Evolutionary conservation across 1,284 basidiomycete species (phyloP).

Genomic region (Leccinum pachyderme): DNA sequence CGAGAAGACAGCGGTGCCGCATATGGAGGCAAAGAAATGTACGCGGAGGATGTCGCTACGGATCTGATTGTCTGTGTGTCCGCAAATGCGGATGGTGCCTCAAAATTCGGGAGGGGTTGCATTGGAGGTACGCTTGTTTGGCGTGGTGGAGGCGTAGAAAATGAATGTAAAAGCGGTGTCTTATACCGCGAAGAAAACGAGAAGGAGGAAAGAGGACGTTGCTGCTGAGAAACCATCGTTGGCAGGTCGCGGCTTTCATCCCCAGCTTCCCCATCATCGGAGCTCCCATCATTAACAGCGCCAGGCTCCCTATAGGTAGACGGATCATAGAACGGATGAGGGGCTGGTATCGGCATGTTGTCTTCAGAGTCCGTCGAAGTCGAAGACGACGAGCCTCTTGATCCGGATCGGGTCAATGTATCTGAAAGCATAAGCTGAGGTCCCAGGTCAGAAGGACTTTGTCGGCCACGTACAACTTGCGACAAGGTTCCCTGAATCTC

Average conservation of each 20-base stretch:
- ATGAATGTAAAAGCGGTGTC: conserved; percentile 67
- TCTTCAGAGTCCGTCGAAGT: conserved; percentile 54
- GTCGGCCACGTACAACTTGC: conserved; percentile 58
- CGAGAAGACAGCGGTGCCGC: conserved; percentile 40
- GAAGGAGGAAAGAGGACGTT: conserved; percentile 63
- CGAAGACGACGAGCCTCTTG: conserved; percentile 58
- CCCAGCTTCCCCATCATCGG: conserved; percentile 42
- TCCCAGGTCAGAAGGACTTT: neutral
- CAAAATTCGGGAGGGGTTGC: conserved; percentile 71
- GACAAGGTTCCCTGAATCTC: conserved; percentile 66
- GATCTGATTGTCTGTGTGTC: conserved; percentile 42
- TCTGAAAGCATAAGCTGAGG: conserved; percentile 17
- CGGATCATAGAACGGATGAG: conserved; percentile 13
- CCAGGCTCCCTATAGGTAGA: conserved; percentile 2
- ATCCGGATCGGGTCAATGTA: conserved; percentile 29
- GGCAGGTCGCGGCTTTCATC: conserved; percentile 51
- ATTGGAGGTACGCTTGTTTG: conserved; percentile 38
- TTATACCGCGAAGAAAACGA: conserved; percentile 68
- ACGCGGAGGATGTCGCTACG: conserved; percentile 38
- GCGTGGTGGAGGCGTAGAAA: conserved; percentile 47
- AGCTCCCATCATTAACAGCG: conserved; percentile 18
- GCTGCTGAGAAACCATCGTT: conserved; percentile 39
- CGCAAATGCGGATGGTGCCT: conserved; percentile 71
- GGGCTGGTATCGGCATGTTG: conserved; percentile 29
- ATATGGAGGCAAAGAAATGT: conserved; percentile 39